Conservation (phyloP, 2,329 filamentous ascomycete genomes). For the Aspergillus ruber region DNA sequence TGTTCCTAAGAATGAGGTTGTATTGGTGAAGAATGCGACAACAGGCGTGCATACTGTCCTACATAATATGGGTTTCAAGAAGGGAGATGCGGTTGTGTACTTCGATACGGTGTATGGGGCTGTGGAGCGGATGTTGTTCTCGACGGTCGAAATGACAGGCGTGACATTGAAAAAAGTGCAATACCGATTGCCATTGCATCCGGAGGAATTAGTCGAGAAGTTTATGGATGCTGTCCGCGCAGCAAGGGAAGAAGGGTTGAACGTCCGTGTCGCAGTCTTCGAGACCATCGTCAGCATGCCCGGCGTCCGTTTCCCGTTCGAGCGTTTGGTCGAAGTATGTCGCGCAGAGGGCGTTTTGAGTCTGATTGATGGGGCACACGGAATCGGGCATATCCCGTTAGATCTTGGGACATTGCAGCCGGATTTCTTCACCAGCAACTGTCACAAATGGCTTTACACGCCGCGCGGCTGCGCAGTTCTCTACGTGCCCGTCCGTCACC, state of each 20-base stretch:
- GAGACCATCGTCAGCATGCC: conserved; percentile 76
- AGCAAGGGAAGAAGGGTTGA: conserved; percentile 53
- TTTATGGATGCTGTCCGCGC: conserved; percentile 56
- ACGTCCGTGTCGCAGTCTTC: conserved; percentile 63
- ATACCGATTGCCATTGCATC: conserved; percentile 63
- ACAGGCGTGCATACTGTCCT: conserved; percentile 65
- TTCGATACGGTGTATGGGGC: conserved; percentile 75
- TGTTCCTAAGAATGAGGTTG: conserved; percentile 58
- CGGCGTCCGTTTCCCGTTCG: conserved; percentile 73
- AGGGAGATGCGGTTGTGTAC: conserved; percentile 66
- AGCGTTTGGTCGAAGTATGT: conserved; percentile 59
- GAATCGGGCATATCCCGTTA: conserved; percentile 69
- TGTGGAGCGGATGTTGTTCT: conserved; percentile 68
- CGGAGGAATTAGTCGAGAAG: conserved; percentile 56
- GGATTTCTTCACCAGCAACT: conserved; percentile 83
- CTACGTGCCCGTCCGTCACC: conserved; percentile 70
- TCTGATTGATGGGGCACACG: conserved; percentile 78
- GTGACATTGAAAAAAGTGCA: conserved; percentile 49
- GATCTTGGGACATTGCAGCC: conserved; percentile 62
- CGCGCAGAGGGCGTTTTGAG: conserved; percentile 62
- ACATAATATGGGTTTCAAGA: conserved; percentile 62
- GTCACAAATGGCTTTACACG: conserved; percentile 82
- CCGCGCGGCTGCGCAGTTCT: conserved; percentile 76
- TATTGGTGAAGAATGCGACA: conserved; percentile 78
- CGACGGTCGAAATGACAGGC: conserved; percentile 61